A percentile compares a stretch with the other conserved stretches of the same genome.
These are phyloP conservation scores for Phylloporus arenicola DNA, from an alignment of 768 basidiomycete species.

Conservation along the genomic window DNA sequence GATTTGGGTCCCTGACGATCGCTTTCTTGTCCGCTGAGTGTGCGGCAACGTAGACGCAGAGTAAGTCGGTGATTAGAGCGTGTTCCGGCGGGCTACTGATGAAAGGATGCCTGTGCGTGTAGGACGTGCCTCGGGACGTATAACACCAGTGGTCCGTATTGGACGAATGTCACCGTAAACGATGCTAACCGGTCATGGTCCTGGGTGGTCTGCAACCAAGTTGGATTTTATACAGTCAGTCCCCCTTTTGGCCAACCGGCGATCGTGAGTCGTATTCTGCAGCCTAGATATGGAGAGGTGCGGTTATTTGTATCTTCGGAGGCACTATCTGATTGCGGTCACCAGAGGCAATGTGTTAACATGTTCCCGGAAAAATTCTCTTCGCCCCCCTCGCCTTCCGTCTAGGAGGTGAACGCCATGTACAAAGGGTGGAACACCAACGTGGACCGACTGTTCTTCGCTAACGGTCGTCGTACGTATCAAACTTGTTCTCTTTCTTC, in stretches of 20 bases:
- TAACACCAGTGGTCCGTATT: conserved; percentile 35
- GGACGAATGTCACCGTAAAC: conserved; percentile 51
- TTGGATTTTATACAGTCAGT: conserved; percentile 46
- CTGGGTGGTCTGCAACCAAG: conserved; percentile 72
- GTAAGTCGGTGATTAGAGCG: conserved; percentile 32
- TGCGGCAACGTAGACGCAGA: conserved; percentile 44
- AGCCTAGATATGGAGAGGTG: conserved; percentile 28
- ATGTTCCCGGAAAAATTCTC: conserved; percentile 62
- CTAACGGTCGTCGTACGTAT: conserved; percentile 57
- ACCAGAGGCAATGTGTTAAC: conserved; percentile 59
- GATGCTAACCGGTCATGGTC: conserved; percentile 59
- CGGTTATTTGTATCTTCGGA: background rate
- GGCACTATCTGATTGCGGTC: background rate
- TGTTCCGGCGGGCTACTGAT: conserved; percentile 22
- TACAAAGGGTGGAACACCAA: conserved; percentile 63
- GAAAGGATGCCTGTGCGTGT: conserved; percentile 27
- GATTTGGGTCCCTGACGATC: conserved; percentile 27
- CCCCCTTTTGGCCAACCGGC: conserved; percentile 34
- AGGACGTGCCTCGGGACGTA: conserved; percentile 40
- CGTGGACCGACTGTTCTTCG: conserved; percentile 58
- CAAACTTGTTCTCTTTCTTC: background rate
- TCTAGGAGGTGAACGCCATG: conserved; percentile 37
- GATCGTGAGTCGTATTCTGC: conserved; percentile 31
- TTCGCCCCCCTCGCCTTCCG: conserved; percentile 40
- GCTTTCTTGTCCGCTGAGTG: conserved; percentile 32